A percentile compares a stretch with the other conserved stretches of the same genome.
These are phyloP conservation scores for Apiospora marii DNA, from an alignment of 2,329 filamentous ascomycete genomes.

Conservation along the genomic window DNA sequence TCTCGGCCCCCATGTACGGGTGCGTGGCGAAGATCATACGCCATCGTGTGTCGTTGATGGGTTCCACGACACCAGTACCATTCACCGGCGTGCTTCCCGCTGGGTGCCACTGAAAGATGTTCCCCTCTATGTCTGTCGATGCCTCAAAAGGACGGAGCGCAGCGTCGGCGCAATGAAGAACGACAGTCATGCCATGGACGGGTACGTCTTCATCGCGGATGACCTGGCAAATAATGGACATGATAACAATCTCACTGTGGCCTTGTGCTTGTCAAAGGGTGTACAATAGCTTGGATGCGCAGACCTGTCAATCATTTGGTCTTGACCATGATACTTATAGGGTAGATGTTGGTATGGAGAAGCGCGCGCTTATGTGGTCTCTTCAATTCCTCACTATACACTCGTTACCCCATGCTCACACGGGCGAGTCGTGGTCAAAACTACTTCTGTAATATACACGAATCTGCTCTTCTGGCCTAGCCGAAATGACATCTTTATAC, in stretches of 20 bases:
- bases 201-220: background rate
- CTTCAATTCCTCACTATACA: too few species aligned
- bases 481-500: too few species aligned
- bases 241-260: background rate
- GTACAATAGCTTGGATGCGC: background rate
- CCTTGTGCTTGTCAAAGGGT: background rate
- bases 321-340: background rate
- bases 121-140: background rate
- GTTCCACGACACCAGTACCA: too few species aligned
- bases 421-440: too few species aligned
- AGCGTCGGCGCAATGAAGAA: slow-evolving; percentile 5
- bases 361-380: too few species aligned
- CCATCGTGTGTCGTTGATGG: too few species aligned
- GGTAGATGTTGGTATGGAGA: background rate
- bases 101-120: background rate
- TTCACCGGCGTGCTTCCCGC: too few species aligned
- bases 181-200: background rate
- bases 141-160: background rate
- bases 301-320: background rate
- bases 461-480: too few species aligned
- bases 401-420: too few species aligned
- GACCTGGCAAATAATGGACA: background rate
- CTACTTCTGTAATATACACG: too few species aligned
- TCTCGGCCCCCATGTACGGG: too few species aligned
- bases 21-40: too few species aligned